Conservation (phyloP, 2,329 filamentous ascomycete species). For the Lecanosticta acicola region DNA sequence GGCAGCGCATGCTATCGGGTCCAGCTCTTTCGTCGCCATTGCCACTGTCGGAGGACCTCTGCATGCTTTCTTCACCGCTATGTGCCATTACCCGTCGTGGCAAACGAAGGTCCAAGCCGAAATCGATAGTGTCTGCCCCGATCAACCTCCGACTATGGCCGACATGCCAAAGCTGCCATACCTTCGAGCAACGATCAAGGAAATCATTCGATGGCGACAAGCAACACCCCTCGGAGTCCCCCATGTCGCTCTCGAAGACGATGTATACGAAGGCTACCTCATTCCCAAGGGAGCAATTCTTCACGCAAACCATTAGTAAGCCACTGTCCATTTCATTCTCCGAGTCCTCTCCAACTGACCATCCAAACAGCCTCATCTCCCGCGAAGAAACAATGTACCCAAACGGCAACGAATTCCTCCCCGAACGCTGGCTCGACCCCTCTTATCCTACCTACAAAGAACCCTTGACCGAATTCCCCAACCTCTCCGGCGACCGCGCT, state of each 20-base stretch:
- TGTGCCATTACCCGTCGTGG: slow-evolving; percentile 33
- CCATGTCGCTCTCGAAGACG: slow-evolving; percentile 33
- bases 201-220: slow-evolving; percentile 33
- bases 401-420: slow-evolving; percentile 29
- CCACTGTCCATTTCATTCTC: neutral
- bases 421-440: slow-evolving; percentile 32
- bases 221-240: slow-evolving; percentile 38
- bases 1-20: slow-evolving; percentile 32
- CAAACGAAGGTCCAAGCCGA: slow-evolving; percentile 28
- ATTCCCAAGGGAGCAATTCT: slow-evolving; percentile 35
- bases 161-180: slow-evolving; percentile 32
- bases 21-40: slow-evolving; percentile 32
- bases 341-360: slow-evolving; percentile 4
- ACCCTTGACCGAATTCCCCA: slow-evolving; percentile 33
- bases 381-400: slow-evolving; percentile 30
- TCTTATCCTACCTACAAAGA: slow-evolving; percentile 34
- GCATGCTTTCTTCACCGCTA: slow-evolving; percentile 32
- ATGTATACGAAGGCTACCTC: slow-evolving; percentile 35
- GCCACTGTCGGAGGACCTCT: slow-evolving; percentile 32
- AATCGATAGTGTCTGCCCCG: slow-evolving; percentile 30
- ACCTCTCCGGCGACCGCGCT: slow-evolving; percentile 29
- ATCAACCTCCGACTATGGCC: slow-evolving; percentile 26
- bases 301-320: slow-evolving; percentile 34
- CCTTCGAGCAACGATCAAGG: slow-evolving; percentile 33
- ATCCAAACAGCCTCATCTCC: slow-evolving; percentile 24